Percentiles rank a stretch among this genome's conserved stretches.
Conservation (phyloP, 129 eudicot species). For the Daucus carota region DNA sequence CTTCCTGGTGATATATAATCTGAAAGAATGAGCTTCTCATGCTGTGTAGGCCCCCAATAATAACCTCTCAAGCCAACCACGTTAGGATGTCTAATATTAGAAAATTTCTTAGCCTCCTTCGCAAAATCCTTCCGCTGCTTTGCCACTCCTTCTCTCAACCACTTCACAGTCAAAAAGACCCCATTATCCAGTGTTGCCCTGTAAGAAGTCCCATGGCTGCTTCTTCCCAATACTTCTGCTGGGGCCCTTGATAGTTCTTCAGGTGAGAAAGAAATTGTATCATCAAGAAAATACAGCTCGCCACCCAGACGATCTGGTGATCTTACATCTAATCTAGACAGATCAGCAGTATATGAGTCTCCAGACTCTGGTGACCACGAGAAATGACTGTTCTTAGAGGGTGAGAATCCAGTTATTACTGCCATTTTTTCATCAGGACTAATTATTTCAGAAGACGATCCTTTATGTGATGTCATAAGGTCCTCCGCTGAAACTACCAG, state of each 20-base stretch:
- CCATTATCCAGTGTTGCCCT: slow-evolving; percentile 89
- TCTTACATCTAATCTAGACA: slow-evolving; percentile 69
- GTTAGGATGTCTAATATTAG: slow-evolving; percentile 93
- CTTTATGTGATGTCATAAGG: slow-evolving; percentile 52
- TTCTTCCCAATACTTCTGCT: slow-evolving; percentile 93
- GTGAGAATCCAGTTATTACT: slow-evolving; percentile 66
- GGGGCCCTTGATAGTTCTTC: slow-evolving; percentile 95
- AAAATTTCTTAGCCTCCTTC: slow-evolving; percentile 89
- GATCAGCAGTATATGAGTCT: slow-evolving; percentile 72
- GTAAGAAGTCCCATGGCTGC: slow-evolving; percentile 98
- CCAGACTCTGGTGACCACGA: slow-evolving; percentile 97
- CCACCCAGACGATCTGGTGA: slow-evolving; percentile 93
- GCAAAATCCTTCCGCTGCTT: slow-evolving; percentile 96
- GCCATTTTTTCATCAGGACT: slow-evolving; percentile 62
- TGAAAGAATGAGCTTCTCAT: slow-evolving; percentile 92
- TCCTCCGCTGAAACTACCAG: slow-evolving; percentile 65
- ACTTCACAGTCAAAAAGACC: slow-evolving; percentile 82
- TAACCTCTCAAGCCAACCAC: slow-evolving; percentile 97
- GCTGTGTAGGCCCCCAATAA: slow-evolving; percentile 99
- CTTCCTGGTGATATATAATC: slow-evolving; percentile 94
- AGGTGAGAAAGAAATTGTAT: slow-evolving; percentile 71
- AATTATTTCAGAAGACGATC: slow-evolving; percentile 66
- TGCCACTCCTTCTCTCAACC: slow-evolving; percentile 99
- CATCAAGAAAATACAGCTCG: slow-evolving; percentile 88
- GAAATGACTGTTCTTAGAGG: slow-evolving; percentile 75